A percentile compares a stretch with the other conserved stretches of the same genome.
Conservation (phyloP, 164 flowering plant genomes). For the Nelumbo lutea region DNA sequence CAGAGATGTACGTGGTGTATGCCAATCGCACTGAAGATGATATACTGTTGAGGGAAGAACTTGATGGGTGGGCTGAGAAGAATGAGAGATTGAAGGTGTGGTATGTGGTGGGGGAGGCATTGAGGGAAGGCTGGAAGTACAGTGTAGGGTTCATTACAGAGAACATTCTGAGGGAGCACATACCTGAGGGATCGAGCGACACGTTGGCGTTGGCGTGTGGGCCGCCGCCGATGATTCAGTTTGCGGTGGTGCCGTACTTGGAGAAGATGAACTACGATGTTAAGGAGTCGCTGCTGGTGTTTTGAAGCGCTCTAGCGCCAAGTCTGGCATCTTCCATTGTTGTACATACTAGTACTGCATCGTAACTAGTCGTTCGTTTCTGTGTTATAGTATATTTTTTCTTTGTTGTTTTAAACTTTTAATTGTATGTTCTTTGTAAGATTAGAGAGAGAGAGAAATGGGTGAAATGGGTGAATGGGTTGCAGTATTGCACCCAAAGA, state of each 20-base stretch:
- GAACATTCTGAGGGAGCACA: constrained; percentile 53
- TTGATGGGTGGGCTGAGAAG: constrained; percentile 68
- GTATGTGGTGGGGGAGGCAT: constrained; percentile 60
- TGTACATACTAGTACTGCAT: background rate
- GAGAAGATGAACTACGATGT: constrained; percentile 85
- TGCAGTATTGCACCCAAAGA: too few relatives aligned
- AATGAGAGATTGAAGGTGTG: constrained; percentile 63
- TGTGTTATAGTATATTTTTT: too few relatives aligned
- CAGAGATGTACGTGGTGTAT: constrained; percentile 85
- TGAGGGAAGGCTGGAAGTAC: constrained; percentile 70
- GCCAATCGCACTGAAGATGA: constrained; percentile 92
- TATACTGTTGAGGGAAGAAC: constrained; percentile 67
- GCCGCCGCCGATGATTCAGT: constrained; percentile 90
- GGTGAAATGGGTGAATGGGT: too few relatives aligned
- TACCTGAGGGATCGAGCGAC: constrained; percentile 49
- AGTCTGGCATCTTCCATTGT: background rate
- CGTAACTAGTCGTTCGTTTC: too few relatives aligned
- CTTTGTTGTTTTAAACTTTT: too few relatives aligned
- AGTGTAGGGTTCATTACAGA: constrained; percentile 71
- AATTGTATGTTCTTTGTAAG: too few relatives aligned
- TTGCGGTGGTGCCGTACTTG: constrained; percentile 78
- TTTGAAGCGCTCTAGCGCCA: constrained; percentile 21
- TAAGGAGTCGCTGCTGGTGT: constrained; percentile 58
- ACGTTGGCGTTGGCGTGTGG: constrained; percentile 78
- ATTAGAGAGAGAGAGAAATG: too few relatives aligned